Base-by-base conservation (phyloP, 2,329 filamentous ascomycete genomes). In the Penicillium freii region DNA sequence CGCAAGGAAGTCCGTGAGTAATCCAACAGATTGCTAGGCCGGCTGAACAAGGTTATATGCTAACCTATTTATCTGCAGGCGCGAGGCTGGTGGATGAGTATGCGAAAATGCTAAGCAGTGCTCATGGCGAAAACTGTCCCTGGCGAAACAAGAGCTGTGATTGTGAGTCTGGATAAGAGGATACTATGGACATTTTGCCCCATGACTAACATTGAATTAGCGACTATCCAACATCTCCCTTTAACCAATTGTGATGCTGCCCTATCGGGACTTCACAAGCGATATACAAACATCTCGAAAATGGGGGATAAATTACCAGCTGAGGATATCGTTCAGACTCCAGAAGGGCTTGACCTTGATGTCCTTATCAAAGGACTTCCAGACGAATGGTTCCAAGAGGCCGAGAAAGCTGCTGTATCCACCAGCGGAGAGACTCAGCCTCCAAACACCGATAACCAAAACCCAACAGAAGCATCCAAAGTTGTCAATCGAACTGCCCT, bases 101-200 rank as follows among this genome's bases (percentile, higher is more conserved):
- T 70, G 80, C 80, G 23, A 84, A 86, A 50, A 79, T 93, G 58
- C 87, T 97, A 51, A 77, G 89, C 15, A 81, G 85, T 25, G 89
- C 87, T 2, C 93, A 99, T 71, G 83, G 87, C 29, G 87, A 91
- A 51, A 87, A 86, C 60, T 99, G 93, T 70, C 80, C 94, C 19
- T 99, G 93, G 94, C 85, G 86, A 66, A 89, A 86, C 71, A 86
- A 86, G 58, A 92, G 91, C n/a, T 97, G 92, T 71, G 92, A 96
- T 74, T 87, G 89, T 91, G 79, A 51, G 70, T 63, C n/a, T 54
- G 23, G 10, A 27, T 39, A 9, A 23, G 23, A 23, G 31, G 0
- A 3, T 19, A 27, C 1, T 17, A 7, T 19, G 9, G 2, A 21
- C 19, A 1, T 34, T 36, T 44, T 19, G 21, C 48, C 53, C 25